Conservation (phyloP, 257 asterid genomes). For the Scutellaria baicalensis region DNA sequence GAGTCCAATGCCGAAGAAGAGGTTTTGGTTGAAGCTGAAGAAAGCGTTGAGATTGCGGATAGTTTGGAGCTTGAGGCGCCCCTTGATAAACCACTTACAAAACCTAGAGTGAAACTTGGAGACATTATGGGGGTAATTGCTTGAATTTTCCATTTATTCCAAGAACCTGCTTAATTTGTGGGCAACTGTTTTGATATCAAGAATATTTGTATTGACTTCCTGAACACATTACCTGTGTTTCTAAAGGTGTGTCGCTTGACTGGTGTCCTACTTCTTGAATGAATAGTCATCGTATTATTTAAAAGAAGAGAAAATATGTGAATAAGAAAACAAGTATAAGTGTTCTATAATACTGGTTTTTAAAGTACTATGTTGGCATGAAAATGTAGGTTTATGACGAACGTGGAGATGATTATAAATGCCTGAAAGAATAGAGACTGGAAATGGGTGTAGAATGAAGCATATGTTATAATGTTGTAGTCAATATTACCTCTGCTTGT, state of each 20-base stretch:
- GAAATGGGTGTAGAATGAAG: neutral
- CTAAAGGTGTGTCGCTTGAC: neutral
- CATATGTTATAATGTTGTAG: neutral
- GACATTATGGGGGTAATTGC: conserved; percentile 87
- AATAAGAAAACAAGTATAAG: neutral
- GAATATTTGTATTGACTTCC: neutral
- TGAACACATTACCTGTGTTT: neutral
- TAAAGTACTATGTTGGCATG: neutral
- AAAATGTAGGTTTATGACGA: neutral
- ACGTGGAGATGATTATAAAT: neutral
- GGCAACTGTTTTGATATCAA: neutral
- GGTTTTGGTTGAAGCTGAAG: conserved; percentile 30
- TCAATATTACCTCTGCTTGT: neutral
- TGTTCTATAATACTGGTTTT: neutral
- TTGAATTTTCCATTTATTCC: neutral
- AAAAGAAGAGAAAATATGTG: neutral
- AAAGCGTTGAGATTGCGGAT: conserved; percentile 20
- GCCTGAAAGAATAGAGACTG: neutral
- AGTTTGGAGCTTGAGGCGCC: conserved; percentile 24
- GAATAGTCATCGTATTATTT: neutral
- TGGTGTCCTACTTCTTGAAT: neutral
- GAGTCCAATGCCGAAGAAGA: conserved; percentile 43
- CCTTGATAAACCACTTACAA: conserved; percentile 46
- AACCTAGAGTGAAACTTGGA: conserved; percentile 69
- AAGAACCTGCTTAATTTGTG: neutral